Evolutionary conservation across 2,329 filamentous ascomycete genomes (phyloP).

Genomic region (Rosellinia necatrix): DNA sequence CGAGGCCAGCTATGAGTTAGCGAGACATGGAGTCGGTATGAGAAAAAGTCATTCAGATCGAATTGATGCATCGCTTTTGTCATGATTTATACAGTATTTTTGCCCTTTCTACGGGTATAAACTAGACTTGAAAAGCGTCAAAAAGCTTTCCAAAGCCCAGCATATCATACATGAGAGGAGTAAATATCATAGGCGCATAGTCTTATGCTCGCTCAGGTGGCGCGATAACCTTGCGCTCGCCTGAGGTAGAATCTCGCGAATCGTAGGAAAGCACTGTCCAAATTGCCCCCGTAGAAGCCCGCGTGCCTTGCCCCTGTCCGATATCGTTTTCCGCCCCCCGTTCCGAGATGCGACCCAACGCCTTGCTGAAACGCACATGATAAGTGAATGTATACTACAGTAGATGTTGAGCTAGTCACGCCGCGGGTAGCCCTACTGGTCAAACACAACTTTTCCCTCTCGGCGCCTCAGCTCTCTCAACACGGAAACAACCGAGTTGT

Average conservation of each 20-base stretch:
- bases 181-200: slow-evolving; percentile 32
- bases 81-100: slow-evolving; percentile 17
- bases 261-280: slow-evolving; percentile 13
- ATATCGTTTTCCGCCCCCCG: slow-evolving; percentile 23
- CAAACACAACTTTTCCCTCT: slow-evolving; percentile 45
- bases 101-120: slow-evolving; percentile 4
- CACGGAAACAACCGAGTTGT: slow-evolving; percentile 62
- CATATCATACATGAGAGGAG: slow-evolving; percentile 37
- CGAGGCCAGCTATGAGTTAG: not conserved
- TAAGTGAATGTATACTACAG: slow-evolving; percentile 28
- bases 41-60: not conserved
- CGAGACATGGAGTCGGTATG: not conserved
- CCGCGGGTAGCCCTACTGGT: slow-evolving; percentile 29
- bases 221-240: slow-evolving; percentile 23
- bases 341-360: slow-evolving; percentile 26
- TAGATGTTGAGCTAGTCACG: slow-evolving; percentile 17
- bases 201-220: too few species aligned
- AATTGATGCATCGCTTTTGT: slow-evolving; percentile 11
- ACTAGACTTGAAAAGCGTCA: slow-evolving; percentile 1
- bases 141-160: not conserved
- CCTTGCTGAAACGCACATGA: slow-evolving; percentile 27
- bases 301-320: slow-evolving; percentile 13
- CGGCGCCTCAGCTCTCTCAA: slow-evolving; percentile 57
- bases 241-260: slow-evolving; percentile 18
- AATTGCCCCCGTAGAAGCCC: slow-evolving; percentile 17